Evolutionary conservation across 495 filamentous ascomycete species (phyloP), one percentile per base, ranked within the genome.

Genomic region (Trichoderma asperelloides): DNA sequence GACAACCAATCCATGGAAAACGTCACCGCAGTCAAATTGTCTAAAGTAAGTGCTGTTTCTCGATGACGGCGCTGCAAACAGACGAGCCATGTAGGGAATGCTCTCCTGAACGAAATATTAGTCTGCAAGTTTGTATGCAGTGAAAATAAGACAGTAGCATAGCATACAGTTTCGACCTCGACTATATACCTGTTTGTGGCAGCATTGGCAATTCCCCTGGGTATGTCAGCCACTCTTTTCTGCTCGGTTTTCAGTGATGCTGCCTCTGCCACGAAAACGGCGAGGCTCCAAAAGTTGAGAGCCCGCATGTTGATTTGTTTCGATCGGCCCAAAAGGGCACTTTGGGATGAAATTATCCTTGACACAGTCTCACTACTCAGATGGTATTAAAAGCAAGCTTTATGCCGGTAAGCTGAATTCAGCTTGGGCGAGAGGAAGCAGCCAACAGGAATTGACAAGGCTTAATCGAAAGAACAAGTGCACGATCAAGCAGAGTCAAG

Each of bases 1-100:
- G 66, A 77, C 66, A 55, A 71, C 71, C 3, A 73, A 65, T n/a
- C 75, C 75, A 1, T 71, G 67, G 65, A 77, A 77, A 45, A 77
- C 60, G 64, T 77, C 74, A 11, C 71, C 71, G 37, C 64, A 65
- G 23, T 77, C 70, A 64, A 77, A 75, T 12, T 69, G 68, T 68
- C 74, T 73, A 28, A 74, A 66, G 51, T 74, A 28, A n/a, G 23
- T 67, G 21, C 28, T 47, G 49, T 67, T 65, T 27, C 23, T 28
- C 23, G 40, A 47, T 9, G 25, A 12, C 47, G 41, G 64, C n/a
- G 27, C 7, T 7, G 23, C n/a, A 43, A 43, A 45, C 28, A 49
- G 33, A 15, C 25, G n/a, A 28, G 41, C 18, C 57, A 45, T 47
- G 13, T 7, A 23, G 2, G 39, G 33, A 33, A 41, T 16, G 25